Percentiles rank a stretch among this genome's conserved stretches.
Conservation (phyloP, 441 rosid species). For the Populus hybrid region DNA sequence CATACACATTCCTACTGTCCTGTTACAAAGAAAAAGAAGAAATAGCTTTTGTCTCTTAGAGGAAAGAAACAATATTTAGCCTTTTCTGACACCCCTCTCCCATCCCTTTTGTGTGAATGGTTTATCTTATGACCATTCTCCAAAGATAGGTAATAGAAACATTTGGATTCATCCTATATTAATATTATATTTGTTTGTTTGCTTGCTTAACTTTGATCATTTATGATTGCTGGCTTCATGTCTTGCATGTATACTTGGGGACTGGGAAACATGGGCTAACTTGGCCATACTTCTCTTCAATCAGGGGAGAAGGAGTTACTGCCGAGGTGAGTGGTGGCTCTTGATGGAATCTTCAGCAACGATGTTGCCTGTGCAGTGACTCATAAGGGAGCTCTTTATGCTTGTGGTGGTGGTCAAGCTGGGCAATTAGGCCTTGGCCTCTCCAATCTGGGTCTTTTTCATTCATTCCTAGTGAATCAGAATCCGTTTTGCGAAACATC, state of each 20-base stretch:
- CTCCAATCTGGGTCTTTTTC: constrained; percentile 72
- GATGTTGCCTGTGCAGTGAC: constrained; percentile 80
- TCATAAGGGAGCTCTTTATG: constrained; percentile 75
- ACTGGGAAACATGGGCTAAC: constrained; percentile 88
- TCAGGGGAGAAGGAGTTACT: constrained; percentile 82
- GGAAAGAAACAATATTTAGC: not conserved
- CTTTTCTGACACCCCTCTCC: not conserved
- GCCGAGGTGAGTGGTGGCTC: constrained; percentile 84
- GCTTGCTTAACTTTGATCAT: not conserved
- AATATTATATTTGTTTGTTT: not conserved
- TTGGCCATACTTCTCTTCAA: constrained; percentile 91
- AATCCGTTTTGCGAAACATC: constrained; percentile 59
- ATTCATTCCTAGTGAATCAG: constrained; percentile 53
- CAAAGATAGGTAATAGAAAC: not conserved
- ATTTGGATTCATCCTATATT: not conserved
- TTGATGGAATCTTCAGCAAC: constrained; percentile 63
- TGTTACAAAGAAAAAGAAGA: not conserved
- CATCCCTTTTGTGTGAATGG: not conserved
- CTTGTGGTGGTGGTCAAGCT: constrained; percentile 93
- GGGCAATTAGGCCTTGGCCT: constrained; percentile 88
- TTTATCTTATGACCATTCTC: not conserved
- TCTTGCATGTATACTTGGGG: constrained; percentile 91
- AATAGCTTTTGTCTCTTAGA: not conserved
- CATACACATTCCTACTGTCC: not conserved
- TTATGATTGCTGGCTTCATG: constrained; percentile 26